These are phyloP conservation scores for Hypomyces rosellus DNA, from an alignment of 2,329 filamentous ascomycete species.

Conservation along the genomic window DNA sequence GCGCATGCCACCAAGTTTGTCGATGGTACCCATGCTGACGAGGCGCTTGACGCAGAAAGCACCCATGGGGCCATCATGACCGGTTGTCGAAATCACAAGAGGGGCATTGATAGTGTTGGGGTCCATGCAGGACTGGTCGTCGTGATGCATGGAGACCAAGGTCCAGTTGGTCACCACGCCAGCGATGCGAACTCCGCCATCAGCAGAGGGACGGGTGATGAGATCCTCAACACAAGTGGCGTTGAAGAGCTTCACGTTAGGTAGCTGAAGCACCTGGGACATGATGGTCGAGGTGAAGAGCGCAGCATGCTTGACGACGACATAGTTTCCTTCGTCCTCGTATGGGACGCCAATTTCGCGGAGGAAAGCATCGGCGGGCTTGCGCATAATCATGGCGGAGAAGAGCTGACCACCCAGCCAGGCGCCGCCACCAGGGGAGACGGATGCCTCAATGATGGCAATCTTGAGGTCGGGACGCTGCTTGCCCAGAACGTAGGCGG, in stretches of 20 bases:
- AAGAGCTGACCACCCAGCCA: slow-evolving; percentile 95
- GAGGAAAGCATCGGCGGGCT: slow-evolving; percentile 82
- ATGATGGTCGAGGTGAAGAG: slow-evolving; percentile 86
- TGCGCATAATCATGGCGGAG: slow-evolving; percentile 91
- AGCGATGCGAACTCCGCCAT: slow-evolving; percentile 58
- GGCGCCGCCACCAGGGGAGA: slow-evolving; percentile 80
- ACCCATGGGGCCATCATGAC: slow-evolving; percentile 85
- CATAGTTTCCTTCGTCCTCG: slow-evolving; percentile 81
- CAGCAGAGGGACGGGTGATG: slow-evolving; percentile 65
- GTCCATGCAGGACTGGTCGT: slow-evolving; percentile 93
- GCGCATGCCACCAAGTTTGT: slow-evolving; percentile 84
- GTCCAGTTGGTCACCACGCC: slow-evolving; percentile 97
- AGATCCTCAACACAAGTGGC: slow-evolving; percentile 88
- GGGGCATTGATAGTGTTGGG: slow-evolving; percentile 95
- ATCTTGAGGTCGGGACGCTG: slow-evolving; percentile 86
- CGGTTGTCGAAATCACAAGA: slow-evolving; percentile 81
- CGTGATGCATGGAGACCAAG: slow-evolving; percentile 78
- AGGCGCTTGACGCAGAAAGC: slow-evolving; percentile 89
- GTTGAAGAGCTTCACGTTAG: slow-evolving; percentile 96
- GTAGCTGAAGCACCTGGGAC: slow-evolving; percentile 73
- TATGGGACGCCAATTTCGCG: slow-evolving; percentile 75
- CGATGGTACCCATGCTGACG: slow-evolving; percentile 77
- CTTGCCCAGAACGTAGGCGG: slow-evolving; percentile 78
- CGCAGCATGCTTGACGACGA: slow-evolving; percentile 90
- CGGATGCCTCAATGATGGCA: slow-evolving; percentile 81